Base-by-base conservation (phyloP, 2,329 filamentous ascomycete genomes). In the Paramyrothecium sp. region DNA sequence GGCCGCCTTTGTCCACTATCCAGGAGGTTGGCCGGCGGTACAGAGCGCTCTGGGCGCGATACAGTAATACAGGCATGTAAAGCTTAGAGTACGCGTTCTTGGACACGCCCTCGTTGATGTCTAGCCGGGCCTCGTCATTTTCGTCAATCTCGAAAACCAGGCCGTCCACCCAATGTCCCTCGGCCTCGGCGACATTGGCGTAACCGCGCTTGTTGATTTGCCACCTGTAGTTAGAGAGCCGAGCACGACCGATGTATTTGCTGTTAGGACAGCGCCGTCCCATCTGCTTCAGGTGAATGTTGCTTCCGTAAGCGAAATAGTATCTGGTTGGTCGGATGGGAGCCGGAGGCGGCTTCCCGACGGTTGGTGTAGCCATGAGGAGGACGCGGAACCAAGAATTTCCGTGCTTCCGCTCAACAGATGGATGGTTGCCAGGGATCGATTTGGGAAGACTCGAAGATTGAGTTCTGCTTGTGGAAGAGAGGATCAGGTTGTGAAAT, bases 241-340 rank as follows among this genome's bases (percentile, higher is more conserved):
- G 66, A 20, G 69, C 78, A 13, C 67, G 65, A 5, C 77, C 77
- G 58, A 77, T 66, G 60, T 72, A 73, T 22, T 61, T 68, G 65
- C 74, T 76, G 21, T 69, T 68, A 20, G 77, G 78, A 54, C 78
- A 80, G 57, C 76, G 69, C 20, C 62, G 61, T 58, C 71, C 72
- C 77, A 81, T 80, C 67, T 80, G 77, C 54, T 70, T 67, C 56
- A 77, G 66, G 60, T 72, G 73, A 49, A 80, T 69, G 61, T 80
- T 80, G 63, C 75, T 78, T 51, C 77, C 78, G 55, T 78, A 80
- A 38, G 76, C 78, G 60, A 80, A 80, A 65, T 80, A 80, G 53
- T 69, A 71, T 56, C 71, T 70, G 60, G 65, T 62, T 58, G 63
- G 61, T 57, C 62, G 63, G 58, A 50, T 58, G 51, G 50, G 54